Evolutionary conservation across 2,329 filamentous ascomycete genomes (phyloP).

Genomic region (Mycocentrospora acerina): DNA sequence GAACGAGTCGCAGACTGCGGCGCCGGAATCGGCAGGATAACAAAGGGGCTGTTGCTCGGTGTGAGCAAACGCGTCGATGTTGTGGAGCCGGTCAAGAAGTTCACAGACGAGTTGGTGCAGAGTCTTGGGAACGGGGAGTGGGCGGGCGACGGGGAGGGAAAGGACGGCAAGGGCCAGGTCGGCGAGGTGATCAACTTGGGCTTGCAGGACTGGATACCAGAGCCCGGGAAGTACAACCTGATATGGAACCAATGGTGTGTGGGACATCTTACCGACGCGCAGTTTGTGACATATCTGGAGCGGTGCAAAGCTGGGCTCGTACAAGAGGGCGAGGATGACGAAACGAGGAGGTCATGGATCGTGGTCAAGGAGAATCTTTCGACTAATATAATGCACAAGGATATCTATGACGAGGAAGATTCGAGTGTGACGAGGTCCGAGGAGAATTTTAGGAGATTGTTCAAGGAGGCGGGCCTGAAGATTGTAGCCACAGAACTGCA

Average conservation of each 20-base stretch:
- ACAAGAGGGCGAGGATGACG: constrained; percentile 29
- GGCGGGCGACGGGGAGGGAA: constrained; percentile 21
- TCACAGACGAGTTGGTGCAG: constrained; percentile 62
- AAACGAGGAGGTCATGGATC: constrained; percentile 54
- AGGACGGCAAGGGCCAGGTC: constrained; percentile 46
- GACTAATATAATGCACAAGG: constrained; percentile 53
- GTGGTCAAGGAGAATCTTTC: constrained; percentile 81
- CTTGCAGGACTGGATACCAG: constrained; percentile 68
- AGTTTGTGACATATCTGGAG: constrained; percentile 68
- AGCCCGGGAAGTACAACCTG: constrained; percentile 64
- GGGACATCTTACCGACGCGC: constrained; percentile 74
- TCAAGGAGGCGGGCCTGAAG: constrained; percentile 66
- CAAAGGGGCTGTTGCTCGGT: constrained; percentile 70
- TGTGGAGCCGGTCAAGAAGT: constrained; percentile 81
- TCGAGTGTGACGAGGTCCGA: constrained; percentile 78
- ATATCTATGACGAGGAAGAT: constrained; percentile 75
- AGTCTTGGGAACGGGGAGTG: constrained; percentile 22
- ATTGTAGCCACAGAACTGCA: constrained; percentile 48
- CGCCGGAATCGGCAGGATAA: constrained; percentile 79
- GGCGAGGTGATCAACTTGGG: constrained; percentile 72
- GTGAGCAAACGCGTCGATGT: constrained; percentile 75
- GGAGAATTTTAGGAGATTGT: constrained; percentile 68
- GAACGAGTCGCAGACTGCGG: constrained; percentile 59
- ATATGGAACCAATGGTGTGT: constrained; percentile 93
- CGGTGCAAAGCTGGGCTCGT: constrained; percentile 58